A percentile compares a stretch with the other conserved stretches of the same genome.
These are phyloP conservation scores for Hygrocybe coccinea DNA, from an alignment of 768 basidiomycete genomes.

Conservation along the genomic window DNA sequence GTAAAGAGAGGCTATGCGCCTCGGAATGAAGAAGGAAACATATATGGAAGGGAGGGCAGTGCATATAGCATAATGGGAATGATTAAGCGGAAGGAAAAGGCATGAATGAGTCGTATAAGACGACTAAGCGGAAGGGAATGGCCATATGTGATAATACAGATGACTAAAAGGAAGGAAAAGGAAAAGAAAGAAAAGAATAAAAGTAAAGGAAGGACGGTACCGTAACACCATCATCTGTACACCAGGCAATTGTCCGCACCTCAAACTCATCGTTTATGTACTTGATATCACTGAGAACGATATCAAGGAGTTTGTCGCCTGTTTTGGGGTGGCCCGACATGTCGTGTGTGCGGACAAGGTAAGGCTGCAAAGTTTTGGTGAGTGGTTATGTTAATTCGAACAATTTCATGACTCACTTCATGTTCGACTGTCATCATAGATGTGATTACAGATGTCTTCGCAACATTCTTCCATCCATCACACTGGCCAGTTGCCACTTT, in stretches of 20 bases:
- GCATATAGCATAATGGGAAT: no score
- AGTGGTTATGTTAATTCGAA: background rate
- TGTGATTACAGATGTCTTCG: slow-evolving; percentile 20
- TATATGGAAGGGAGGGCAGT: no score
- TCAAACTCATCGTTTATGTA: slow-evolving; percentile 15
- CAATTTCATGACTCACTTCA: slow-evolving; percentile 17
- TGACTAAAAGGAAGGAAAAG: no score
- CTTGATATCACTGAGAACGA: slow-evolving; percentile 19
- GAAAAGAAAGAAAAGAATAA: no score
- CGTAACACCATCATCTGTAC: slow-evolving; percentile 21
- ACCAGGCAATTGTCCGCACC: background rate
- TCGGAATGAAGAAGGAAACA: no score
- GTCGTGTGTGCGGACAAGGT: slow-evolving; percentile 18
- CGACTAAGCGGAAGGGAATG: no score
- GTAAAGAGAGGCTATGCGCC: no score
- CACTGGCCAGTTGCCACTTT: slow-evolving; percentile 24
- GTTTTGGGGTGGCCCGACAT: slow-evolving; percentile 23
- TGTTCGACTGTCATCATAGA: slow-evolving; percentile 24
- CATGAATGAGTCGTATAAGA: no score
- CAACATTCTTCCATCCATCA: slow-evolving; percentile 31
- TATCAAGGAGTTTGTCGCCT: slow-evolving; percentile 18
- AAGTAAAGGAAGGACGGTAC: no score
- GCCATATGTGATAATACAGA: no score
- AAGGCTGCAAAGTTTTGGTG: background rate
- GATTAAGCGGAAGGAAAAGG: no score